These are phyloP conservation scores for Apiotrichum brassicae DNA, from an alignment of 1,284 basidiomycete genomes.

Conservation along the genomic window DNA sequence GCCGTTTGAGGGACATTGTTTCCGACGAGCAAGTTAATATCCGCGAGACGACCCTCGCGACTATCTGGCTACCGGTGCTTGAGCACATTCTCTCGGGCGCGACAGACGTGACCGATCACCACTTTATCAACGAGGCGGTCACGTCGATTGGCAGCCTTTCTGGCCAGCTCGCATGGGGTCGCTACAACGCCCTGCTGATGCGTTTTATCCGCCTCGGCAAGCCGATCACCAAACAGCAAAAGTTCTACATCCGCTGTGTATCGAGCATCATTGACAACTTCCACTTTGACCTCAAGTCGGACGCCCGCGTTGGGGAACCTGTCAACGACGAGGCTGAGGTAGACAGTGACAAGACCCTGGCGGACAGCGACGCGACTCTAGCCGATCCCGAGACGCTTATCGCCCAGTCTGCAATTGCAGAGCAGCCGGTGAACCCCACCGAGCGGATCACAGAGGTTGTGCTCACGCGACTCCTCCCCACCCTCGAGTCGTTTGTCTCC, in stretches of 20 bases:
- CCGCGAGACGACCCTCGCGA: constrained; percentile 66
- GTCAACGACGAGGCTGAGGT: constrained; percentile 33
- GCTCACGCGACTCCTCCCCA: constrained; percentile 66
- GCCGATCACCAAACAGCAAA: constrained; percentile 66
- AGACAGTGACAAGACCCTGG: constrained; percentile 36
- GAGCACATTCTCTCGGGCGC: constrained; percentile 71
- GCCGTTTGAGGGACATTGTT: constrained; percentile 73
- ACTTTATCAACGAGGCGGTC: constrained; percentile 87
- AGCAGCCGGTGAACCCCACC: constrained; percentile 17
- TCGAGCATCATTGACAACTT: constrained; percentile 86
- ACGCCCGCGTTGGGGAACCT: constrained; percentile 24
- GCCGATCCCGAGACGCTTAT: constrained; percentile 9
- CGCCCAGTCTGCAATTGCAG: constrained; percentile 13
- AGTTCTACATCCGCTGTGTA: constrained; percentile 77
- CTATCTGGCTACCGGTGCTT: constrained; percentile 81
- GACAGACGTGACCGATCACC: constrained; percentile 68
- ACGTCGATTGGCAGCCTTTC: constrained; percentile 67
- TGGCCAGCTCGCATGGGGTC: constrained; percentile 70
- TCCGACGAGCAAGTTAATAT: constrained; percentile 64
- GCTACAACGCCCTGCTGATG: constrained; percentile 75
- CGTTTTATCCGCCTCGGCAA: constrained; percentile 72
- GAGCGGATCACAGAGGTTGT: constrained; percentile 67
- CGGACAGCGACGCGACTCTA: constrained; percentile 35
- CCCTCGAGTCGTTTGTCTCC: constrained; percentile 68
- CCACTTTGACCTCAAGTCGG: constrained; percentile 70